phyloP scores from a whole-genome alignment of 495 filamentous ascomycete species.

The Penicillium arizonense region DNA sequence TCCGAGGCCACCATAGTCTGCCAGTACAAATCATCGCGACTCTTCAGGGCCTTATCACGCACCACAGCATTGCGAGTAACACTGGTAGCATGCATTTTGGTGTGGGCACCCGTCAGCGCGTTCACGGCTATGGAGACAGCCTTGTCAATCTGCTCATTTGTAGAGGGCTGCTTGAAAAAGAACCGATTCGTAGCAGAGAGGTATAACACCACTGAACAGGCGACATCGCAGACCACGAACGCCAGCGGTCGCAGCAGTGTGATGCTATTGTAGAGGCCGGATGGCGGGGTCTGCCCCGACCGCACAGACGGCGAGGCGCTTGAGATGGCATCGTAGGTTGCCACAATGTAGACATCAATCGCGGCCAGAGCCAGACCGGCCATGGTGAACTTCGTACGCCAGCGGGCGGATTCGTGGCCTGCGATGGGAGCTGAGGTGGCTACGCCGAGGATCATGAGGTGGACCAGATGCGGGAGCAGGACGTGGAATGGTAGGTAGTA shows the following conservation, averaged over 20 bases:
- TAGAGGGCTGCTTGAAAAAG: slow-evolving; percentile 51
- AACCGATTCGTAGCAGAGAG: slow-evolving; percentile 73
- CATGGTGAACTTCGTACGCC: slow-evolving; percentile 69
- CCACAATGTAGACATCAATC: slow-evolving; percentile 61
- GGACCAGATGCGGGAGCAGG: slow-evolving; percentile 72
- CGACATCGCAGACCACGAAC: slow-evolving; percentile 60
- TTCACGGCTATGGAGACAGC: slow-evolving; percentile 39
- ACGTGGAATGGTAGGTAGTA: slow-evolving; percentile 74
- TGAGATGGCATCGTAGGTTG: slow-evolving; percentile 61
- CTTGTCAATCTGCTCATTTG: slow-evolving; percentile 44
- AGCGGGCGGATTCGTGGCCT: slow-evolving; percentile 57
- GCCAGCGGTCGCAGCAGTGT: slow-evolving; percentile 55
- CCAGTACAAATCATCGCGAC: slow-evolving; percentile 59
- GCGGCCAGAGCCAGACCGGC: slow-evolving; percentile 57
- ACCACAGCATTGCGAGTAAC: slow-evolving; percentile 58
- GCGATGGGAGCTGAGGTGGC: slow-evolving; percentile 54
- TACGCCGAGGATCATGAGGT: slow-evolving; percentile 66
- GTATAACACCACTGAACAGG: slow-evolving; percentile 63
- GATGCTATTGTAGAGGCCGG: slow-evolving; percentile 65
- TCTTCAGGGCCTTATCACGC: slow-evolving; percentile 54
- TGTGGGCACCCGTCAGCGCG: slow-evolving; percentile 41
- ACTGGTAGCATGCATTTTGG: slow-evolving; percentile 53
- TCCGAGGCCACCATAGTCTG: slow-evolving; percentile 43
- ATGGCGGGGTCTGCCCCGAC: slow-evolving; percentile 32
- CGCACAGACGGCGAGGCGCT: slow-evolving; percentile 37